These are phyloP conservation scores for Bruguiera gymnorhiza DNA, from an alignment of 345 rosid genomes.

Conservation along the genomic window DNA sequence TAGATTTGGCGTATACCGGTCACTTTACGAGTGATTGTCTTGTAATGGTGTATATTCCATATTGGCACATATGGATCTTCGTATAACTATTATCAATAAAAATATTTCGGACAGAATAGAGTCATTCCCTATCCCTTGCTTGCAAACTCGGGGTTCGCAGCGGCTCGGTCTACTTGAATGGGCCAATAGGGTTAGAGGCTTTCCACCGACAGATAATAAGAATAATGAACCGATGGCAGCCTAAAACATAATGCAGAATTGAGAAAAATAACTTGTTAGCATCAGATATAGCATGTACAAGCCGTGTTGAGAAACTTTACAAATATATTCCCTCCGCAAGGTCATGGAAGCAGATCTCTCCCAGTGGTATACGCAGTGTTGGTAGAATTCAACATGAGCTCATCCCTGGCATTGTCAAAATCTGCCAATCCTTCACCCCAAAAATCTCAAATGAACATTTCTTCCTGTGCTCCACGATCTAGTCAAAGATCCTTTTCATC, in stretches of 20 bases:
- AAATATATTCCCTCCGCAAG: slow-evolving; percentile 15
- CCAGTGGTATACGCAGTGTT: background rate
- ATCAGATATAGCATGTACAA: slow-evolving; percentile 22
- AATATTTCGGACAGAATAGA: background rate
- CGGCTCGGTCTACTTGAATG: no score
- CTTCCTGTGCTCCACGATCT: background rate
- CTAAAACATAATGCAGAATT: background rate
- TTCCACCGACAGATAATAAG: no score
- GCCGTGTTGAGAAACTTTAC: slow-evolving; percentile 19
- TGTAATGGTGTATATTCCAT: slow-evolving; percentile 21
- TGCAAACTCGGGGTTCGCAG: background rate
- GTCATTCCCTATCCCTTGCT: background rate
- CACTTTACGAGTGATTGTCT: slow-evolving; percentile 12
- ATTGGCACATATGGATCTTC: slow-evolving; percentile 21
- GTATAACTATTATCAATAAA: slow-evolving; percentile 25
- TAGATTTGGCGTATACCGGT: background rate
- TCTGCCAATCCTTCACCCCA: background rate
- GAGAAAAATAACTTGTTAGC: slow-evolving; percentile 1
- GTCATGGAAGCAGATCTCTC: background rate
- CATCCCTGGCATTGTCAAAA: slow-evolving; percentile 8
- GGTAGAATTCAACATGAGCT: background rate
- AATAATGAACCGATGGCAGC: no score
- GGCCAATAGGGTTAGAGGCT: no score
- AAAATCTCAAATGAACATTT: background rate
- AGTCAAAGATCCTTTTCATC: background rate